Conservation (phyloP, 306 rosid species). For the Prinsepia uniflora region DNA sequence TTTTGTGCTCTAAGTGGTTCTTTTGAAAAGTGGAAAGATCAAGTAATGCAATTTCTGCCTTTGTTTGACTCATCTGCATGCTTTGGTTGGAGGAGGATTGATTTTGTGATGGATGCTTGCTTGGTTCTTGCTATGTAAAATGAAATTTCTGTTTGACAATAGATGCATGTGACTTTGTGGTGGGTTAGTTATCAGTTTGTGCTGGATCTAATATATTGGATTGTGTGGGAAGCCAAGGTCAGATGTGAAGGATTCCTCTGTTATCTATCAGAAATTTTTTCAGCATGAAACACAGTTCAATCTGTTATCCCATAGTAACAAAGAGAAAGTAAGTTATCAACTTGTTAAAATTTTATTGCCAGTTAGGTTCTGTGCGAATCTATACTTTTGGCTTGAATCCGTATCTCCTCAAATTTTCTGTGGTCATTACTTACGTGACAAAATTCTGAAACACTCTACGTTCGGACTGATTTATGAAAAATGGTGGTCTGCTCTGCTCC, state of each 20-base stretch:
- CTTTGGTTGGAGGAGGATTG: conserved; percentile 28
- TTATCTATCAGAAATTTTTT: conserved; percentile 37
- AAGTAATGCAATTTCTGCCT: conserved; percentile 17
- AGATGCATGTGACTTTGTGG: conserved; percentile 21
- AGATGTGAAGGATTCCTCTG: conserved; percentile 40
- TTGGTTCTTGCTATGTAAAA: conserved; percentile 17
- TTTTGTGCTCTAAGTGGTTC: conserved; percentile 22
- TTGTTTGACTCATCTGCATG: conserved; percentile 18
- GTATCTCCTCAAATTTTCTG: background rate
- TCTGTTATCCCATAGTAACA: conserved; percentile 37
- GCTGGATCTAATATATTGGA: conserved; percentile 36
- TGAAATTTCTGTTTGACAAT: conserved; percentile 21
- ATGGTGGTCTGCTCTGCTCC: too few relatives aligned
- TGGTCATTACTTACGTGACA: background rate
- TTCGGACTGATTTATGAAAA: too few relatives aligned
- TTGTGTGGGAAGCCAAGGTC: conserved; percentile 37
- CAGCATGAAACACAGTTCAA: conserved; percentile 45
- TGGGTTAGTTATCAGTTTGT: conserved; percentile 20
- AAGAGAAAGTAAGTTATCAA: conserved; percentile 53
- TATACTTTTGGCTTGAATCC: conserved; percentile 4
- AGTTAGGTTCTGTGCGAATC: conserved; percentile 17
- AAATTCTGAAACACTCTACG: too few relatives aligned
- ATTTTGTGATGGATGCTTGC: conserved; percentile 19
- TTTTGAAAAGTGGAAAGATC: conserved; percentile 28
- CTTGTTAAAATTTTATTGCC: conserved; percentile 21